Evolutionary conservation across 169 alveolate species (phyloP).

Genomic region (Plasmodium reichenowi): DNA sequence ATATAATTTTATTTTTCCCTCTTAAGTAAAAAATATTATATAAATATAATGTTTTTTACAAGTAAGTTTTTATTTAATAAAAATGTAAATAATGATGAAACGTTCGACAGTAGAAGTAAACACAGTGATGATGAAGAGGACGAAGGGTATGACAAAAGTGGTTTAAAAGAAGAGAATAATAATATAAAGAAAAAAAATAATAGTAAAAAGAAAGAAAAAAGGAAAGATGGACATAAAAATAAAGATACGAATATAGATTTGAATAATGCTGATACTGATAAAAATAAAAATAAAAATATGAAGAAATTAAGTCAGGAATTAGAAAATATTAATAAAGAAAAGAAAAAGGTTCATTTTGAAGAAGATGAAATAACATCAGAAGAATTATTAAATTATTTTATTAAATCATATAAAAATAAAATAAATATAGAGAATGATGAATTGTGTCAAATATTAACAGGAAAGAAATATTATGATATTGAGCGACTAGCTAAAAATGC

Average conservation of each 20-base stretch:
- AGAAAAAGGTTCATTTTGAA: constrained; percentile 33
- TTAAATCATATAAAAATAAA: constrained; percentile 15
- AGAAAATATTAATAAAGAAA: constrained; percentile 18
- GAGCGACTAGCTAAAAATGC: constrained; percentile 68
- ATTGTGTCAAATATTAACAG: constrained; percentile 72
- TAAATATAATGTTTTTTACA: too few relatives aligned
- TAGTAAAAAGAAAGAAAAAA: constrained; percentile 2
- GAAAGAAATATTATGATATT: constrained; percentile 56
- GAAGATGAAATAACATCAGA: constrained; percentile 30
- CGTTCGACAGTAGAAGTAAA: too few relatives aligned
- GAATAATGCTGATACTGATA: neutral
- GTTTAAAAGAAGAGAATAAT: neutral
- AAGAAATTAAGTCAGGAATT: neutral
- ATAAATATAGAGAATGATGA: constrained; percentile 73
- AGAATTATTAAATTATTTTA: constrained; percentile 44
- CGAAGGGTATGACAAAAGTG: too few relatives aligned
- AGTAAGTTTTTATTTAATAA: too few relatives aligned
- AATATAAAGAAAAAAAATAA: neutral
- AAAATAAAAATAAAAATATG: neutral
- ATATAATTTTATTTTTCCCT: too few relatives aligned
- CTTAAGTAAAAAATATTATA: too few relatives aligned
- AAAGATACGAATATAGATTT: neutral
- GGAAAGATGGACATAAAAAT: neutral
- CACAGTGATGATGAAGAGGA: too few relatives aligned
- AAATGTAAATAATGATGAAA: too few relatives aligned